These are phyloP conservation scores for Solanum hybrid DNA, from an alignment of 305 asterid species.

Conservation along the genomic window DNA sequence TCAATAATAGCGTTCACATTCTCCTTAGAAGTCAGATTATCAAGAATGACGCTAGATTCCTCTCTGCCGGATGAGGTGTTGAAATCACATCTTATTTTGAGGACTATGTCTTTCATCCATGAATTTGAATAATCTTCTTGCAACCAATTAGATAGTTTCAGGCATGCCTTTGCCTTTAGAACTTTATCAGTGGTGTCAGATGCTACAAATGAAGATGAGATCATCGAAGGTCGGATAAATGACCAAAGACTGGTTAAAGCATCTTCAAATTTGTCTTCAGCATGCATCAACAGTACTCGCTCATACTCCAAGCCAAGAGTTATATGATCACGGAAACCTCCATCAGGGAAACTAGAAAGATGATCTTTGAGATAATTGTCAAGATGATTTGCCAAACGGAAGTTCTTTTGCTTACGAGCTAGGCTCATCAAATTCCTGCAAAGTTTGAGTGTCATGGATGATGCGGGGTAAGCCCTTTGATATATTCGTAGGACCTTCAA, in stretches of 20 bases:
- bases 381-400: slow-evolving; percentile 73
- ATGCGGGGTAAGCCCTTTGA: slow-evolving; percentile 53
- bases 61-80: slow-evolving; percentile 31
- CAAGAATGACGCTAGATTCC: slow-evolving; percentile 24
- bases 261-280: slow-evolving; percentile 65
- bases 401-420: slow-evolving; percentile 84
- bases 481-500: slow-evolving; percentile 82
- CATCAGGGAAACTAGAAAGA: slow-evolving; percentile 45
- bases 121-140: slow-evolving; percentile 27
- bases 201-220: slow-evolving; percentile 38
- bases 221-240: slow-evolving; percentile 53
- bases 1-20: slow-evolving; percentile 38
- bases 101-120: slow-evolving; percentile 41
- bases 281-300: slow-evolving; percentile 60
- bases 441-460: slow-evolving; percentile 72
- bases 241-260: slow-evolving; percentile 73
- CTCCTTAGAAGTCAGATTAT: slow-evolving; percentile 29
- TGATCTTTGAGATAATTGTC: slow-evolving; percentile 52
- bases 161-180: slow-evolving; percentile 88
- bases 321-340: slow-evolving; percentile 42
- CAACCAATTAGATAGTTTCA: slow-evolving; percentile 92
- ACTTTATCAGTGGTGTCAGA: slow-evolving; percentile 43
- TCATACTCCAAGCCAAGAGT: slow-evolving; percentile 61
- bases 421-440: slow-evolving; percentile 59
- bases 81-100: slow-evolving; percentile 57